phyloP scores from a whole-genome alignment of 1,284 basidiomycete species.

The Ustilago nuda region DNA sequence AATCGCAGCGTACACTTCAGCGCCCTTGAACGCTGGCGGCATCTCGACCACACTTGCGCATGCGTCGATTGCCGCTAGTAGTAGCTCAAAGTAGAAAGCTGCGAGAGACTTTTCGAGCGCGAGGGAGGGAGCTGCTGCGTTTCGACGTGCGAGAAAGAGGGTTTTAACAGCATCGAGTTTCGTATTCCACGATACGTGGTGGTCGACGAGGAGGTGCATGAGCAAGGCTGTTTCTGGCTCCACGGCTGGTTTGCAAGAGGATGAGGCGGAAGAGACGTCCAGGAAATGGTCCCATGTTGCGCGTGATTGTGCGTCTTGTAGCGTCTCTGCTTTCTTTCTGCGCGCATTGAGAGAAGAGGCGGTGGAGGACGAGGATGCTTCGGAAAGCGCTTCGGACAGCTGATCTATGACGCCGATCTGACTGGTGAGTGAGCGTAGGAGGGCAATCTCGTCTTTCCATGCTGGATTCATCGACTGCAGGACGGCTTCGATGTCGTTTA shows the following conservation, averaged over 20 bases:
- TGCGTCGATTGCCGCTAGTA: slow-evolving; percentile 40
- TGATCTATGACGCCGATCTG: slow-evolving; percentile 46
- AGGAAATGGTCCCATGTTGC: slow-evolving; percentile 46
- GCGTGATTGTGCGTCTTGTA: slow-evolving; percentile 32
- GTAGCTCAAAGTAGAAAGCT: slow-evolving; percentile 47
- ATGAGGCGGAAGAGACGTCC: slow-evolving; percentile 19
- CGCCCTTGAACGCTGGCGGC: slow-evolving; percentile 34
- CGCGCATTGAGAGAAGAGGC: not conserved
- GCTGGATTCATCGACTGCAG: slow-evolving; percentile 44
- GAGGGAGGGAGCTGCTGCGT: slow-evolving; percentile 29
- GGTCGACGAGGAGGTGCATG: slow-evolving; percentile 36
- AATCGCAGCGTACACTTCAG: slow-evolving; percentile 33
- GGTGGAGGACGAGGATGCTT: slow-evolving; percentile 4
- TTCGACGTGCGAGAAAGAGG: slow-evolving; percentile 37
- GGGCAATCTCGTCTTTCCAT: slow-evolving; percentile 49
- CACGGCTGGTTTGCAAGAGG: slow-evolving; percentile 19
- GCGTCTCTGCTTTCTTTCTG: slow-evolving; percentile 30
- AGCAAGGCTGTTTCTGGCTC: slow-evolving; percentile 46
- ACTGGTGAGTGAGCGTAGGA: slow-evolving; percentile 36
- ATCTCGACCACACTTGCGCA: slow-evolving; percentile 40
- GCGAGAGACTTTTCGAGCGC: slow-evolving; percentile 49
- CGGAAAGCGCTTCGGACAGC: slow-evolving; percentile 18
- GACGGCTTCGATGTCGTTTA: slow-evolving; percentile 28
- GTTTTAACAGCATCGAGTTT: slow-evolving; percentile 48
- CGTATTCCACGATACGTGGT: slow-evolving; percentile 24